Base-by-base conservation (phyloP, 139 green algal species). In the Chlorella sp. region DNA sequence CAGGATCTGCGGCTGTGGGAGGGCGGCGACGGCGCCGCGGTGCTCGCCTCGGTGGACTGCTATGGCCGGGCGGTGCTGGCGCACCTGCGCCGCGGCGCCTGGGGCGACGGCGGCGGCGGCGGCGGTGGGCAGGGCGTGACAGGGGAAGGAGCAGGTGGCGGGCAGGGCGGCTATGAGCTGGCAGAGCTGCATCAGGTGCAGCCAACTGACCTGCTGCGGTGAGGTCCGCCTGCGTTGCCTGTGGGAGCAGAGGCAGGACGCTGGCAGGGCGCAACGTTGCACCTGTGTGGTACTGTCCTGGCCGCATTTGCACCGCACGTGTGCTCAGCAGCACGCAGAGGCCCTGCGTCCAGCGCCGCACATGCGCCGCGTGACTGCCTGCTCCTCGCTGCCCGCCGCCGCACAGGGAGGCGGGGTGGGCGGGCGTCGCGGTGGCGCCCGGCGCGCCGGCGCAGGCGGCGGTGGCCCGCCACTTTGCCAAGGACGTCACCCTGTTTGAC, bases 401-500 rank as follows among this genome's bases (percentile, higher is more conserved):
- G n/a, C 66, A 69, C 71, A 72, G 77, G 33, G 79, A 84, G 56
- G 33, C 51, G 8, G 79, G 79, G 19, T 84, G 79, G 79, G 72
- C 79, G n/a, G 79, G 79, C 38, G 43, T 77, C 25, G 42, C 64
- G 33, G 33, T 84, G 48, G 73, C 79, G 6, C 73, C 73, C 2
- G 53, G 43, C 8, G 33, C 50, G 40, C 72, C 64, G 43, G 48
- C 61, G 5, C 73, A 72, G 68, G 79, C 72, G 8, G 79, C 72
- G 2, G 71, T 84, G 12, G 79, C 79, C 0, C 74, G 79, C 14
- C 56, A 77, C 60, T 84, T 81, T 56, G 56, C 79, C 3, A 73
- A 73, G 29, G 79, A 84, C 42, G 55, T 84, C 8, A 84, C 79
- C 8, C 48, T 84, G 5, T 84, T 84, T 62, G 79, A 84, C 46